Base-by-base conservation (phyloP, 352 stramenopile species). In the Pythium rishiriense region DNA sequence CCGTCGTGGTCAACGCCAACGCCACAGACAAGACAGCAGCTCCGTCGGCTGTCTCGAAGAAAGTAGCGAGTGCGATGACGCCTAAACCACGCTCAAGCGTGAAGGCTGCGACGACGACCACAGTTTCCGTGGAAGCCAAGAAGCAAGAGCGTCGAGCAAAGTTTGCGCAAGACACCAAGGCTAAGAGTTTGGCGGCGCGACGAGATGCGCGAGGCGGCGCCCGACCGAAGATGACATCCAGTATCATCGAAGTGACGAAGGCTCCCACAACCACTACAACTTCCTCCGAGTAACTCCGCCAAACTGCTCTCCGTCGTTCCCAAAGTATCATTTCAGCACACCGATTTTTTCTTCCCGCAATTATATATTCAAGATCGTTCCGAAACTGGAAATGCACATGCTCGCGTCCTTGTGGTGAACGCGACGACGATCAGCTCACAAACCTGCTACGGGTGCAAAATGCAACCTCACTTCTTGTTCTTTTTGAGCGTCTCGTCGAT, bases 401-500 rank as follows among this genome's bases (percentile, higher is more conserved):
- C 37, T 14, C 19, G 4, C 37, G 6, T 47, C 14, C 41, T 47
- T 37, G 31, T 57, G 7, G 3, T 10, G 4, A 4, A 19, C 25
- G 31, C 35, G 51, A 48, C 35, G 21, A 25, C 41, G 3, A 58
- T 15, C 28, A 25, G 37, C 46, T 31, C 46, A 53, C 24, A 14
- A 21, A 11, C 33, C 10, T 31, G 3, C 24, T 37, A 19, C 33
- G 11, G 24, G 26, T 8, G 19, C 4, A 41, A 19, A 3, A 33
- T 3, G 19, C 29, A 8, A 9, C 28, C 35, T 54, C 35, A 64
- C 31, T 64, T 57, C 57, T 49, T 63, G 28, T 48, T 54, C 54
- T 64, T 64, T 45, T 67, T 67, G 22, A 92, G 52, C 19, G 74
- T 64, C 14, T 72, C 62, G 11, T 88, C 81, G 49, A 93, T 74